These are phyloP conservation scores for Maudiozyma humilis DNA, from an alignment of 1,139 yeast species.

Conservation along the genomic window DNA sequence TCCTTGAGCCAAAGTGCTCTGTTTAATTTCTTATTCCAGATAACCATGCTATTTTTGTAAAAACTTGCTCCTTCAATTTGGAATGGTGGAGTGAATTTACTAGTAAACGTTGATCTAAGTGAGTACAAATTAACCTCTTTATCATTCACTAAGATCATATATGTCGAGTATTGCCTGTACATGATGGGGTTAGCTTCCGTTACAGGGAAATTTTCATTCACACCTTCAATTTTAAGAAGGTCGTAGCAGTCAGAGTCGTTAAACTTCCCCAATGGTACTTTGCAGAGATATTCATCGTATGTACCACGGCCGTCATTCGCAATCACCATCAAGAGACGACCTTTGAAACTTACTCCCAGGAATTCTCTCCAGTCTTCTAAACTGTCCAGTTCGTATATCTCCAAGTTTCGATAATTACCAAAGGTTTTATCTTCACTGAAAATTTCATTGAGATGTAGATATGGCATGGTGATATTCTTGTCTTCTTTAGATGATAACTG, in stretches of 20 bases:
- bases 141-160: neutral
- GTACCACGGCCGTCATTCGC: no score
- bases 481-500: neutral
- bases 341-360: neutral
- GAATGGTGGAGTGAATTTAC: no score
- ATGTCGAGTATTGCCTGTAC: no score
- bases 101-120: no score
- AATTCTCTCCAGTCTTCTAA: neutral
- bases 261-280: neutral
- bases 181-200: neutral
- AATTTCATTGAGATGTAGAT: neutral
- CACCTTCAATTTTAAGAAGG: neutral
- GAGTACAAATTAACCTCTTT: neutral
- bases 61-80: conserved; percentile 12
- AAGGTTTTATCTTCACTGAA: neutral
- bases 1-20: conserved; percentile 1
- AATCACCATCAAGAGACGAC: no score
- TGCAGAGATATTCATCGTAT: no score
- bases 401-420: neutral
- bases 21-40: conserved; percentile 15
- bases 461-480: neutral
- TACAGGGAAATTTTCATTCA: neutral
- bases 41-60: conserved; percentile 9
- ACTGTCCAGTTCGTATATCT: neutral
- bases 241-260: neutral